Base-by-base conservation (phyloP, 2,329 filamentous ascomycete genomes). In the Nemania sp. region DNA sequence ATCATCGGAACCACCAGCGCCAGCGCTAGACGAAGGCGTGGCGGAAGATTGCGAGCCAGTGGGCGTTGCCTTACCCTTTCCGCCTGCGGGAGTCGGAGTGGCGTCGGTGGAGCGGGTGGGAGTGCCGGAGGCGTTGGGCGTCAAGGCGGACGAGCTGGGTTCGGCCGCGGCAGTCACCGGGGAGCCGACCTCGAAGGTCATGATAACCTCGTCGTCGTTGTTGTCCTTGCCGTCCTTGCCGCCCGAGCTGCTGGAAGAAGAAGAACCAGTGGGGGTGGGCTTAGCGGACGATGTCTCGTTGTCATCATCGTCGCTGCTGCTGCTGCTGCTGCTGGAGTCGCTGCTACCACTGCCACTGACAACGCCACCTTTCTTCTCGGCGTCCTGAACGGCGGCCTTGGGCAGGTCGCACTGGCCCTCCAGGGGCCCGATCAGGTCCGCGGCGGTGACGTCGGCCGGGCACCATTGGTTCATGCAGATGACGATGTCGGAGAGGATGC, bases 391-490 rank as follows among this genome's bases (percentile, higher is more conserved):
- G 49, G 74, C 74, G 18, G 69, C 64, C 29, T 68, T 62, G 20
- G 77, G 71, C 25, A 75, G 57, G 20, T 72, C 65, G 65, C 78
- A 79, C 3, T 64, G 68, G n/a, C 46, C 49, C 60, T 72, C 63
- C 34, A 79, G 65, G 34, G 73, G 71, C 18, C 60, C 63, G 37
- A 79, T 61, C 51, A 79, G 70, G 32, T 71, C 65, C 25, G 65
- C 64, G 25, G 73, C 71, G 49, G 71, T 72, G 32, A 78, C 65
- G 45, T 71, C 65, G 20, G 71, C 56, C 13, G 70, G 59, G 68
- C 78, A 80, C 62, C 71, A 71, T 58, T 71, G 69, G 67, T 73
- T 76, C 67, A 66, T 75, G 68, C 78, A 79, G n/a, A 69, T 68
- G 15, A 76, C 68, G 32, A 76, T 72, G 40, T 74, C 71, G 15